A percentile compares a stretch with the other conserved stretches of the same genome.
Evolutionary conservation across 805 yeast species (phyloP).

Genomic region (Barnettozyma wickerhamii): DNA sequence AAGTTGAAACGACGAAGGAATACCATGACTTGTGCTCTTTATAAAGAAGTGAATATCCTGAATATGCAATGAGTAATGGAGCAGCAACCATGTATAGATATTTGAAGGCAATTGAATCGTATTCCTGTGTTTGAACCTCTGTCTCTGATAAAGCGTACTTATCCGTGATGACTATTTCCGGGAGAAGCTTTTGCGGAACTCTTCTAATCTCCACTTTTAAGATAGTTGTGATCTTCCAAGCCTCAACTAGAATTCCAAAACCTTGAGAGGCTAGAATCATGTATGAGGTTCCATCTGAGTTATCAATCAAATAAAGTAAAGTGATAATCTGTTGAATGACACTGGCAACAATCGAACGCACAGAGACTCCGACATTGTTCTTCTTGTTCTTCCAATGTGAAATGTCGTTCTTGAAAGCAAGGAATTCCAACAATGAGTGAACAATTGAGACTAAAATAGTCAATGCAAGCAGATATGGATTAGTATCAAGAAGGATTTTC

Average conservation of each 20-base stretch:
- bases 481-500: slow-evolving; percentile 33
- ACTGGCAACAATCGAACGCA: slow-evolving; percentile 35
- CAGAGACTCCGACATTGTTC: slow-evolving; percentile 36
- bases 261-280: slow-evolving; percentile 35
- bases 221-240: slow-evolving; percentile 39
- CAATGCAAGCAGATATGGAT: slow-evolving; percentile 30
- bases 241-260: slow-evolving; percentile 35
- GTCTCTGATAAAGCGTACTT: slow-evolving; percentile 32
- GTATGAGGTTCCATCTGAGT: slow-evolving; percentile 34
- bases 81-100: slow-evolving; percentile 32
- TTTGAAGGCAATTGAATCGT: slow-evolving; percentile 36
- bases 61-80: slow-evolving; percentile 34
- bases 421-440: slow-evolving; percentile 35
- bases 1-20: slow-evolving; percentile 34
- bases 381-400: slow-evolving; percentile 37
- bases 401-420: slow-evolving; percentile 39
- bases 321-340: slow-evolving; percentile 37
- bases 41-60: slow-evolving; percentile 33
- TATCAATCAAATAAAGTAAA: slow-evolving; percentile 34
- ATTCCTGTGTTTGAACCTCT: slow-evolving; percentile 36
- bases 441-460: slow-evolving; percentile 31
- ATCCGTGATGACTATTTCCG: slow-evolving; percentile 27
- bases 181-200: slow-evolving; percentile 19
- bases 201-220: slow-evolving; percentile 25
- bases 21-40: slow-evolving; percentile 39